Evolutionary conservation across 2,329 filamentous ascomycete species (phyloP), one percentile per base, ranked within the genome.

Genomic region (Pseudophaeomoniella oleicola): DNA sequence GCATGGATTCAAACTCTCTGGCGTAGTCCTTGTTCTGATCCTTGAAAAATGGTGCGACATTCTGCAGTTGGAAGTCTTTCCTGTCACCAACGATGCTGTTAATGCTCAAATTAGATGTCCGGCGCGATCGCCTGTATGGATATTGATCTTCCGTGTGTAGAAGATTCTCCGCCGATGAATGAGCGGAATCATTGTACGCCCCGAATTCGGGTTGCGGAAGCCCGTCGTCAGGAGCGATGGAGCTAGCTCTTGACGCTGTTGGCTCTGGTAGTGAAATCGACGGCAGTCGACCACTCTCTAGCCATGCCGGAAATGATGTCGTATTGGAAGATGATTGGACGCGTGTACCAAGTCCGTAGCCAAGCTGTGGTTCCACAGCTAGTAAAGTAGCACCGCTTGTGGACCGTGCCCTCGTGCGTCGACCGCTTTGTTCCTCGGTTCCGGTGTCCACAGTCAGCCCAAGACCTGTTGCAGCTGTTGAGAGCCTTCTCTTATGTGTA

Each of bases 21-120:
- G 64, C 67, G 49, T 70, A 74, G 35, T 67, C 55, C 29, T 67
- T 67, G 18, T 60, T 67, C 5, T 63, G 59, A 47, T 74, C 70
- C 17, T 64, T 72, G 54, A 74, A 74, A 56, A 67, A 69, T 5
- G 69, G 69, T n/a, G 15, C 32, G 13, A 34, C 32, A 18, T 16
- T 34, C 19, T 34, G 11, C 12, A 34, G 32, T 17, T 34, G 10
- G 17, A 17, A 34, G 45, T 69, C 61, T 35, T 62, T 61, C 17
- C 22, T 27, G 6, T 27, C 22, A 27, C 22, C 22, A 27, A 27
- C 22, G 22, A 27, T 27, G n/a, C n/a, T n/a, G 6, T 6, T 27
- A 6, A 27, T n/a, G 22, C 22, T 27, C 22, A 27, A n/a, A 27
- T 27, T 27, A 6, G 22, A 27, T 6, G n/a, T 27, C 9, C 22